Percentiles rank a stretch among this genome's conserved stretches.
Evolutionary conservation across 345 rosid species (phyloP).

Genomic region (Boechera stricta): DNA sequence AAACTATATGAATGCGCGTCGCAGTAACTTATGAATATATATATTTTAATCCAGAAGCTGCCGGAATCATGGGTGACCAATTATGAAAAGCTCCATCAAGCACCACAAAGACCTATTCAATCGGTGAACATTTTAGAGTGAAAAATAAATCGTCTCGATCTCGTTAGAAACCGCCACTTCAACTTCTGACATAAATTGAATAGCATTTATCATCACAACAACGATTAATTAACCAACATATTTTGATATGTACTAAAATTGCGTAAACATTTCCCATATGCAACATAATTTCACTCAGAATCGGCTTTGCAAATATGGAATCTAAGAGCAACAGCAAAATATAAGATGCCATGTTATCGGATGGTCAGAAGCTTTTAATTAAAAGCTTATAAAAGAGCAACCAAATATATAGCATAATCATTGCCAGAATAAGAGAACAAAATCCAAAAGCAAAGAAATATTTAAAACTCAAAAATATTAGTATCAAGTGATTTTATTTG

Average conservation of each 20-base stretch:
- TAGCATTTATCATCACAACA: background rate
- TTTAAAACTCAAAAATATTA: background rate
- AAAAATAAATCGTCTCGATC: background rate
- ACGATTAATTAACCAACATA: background rate
- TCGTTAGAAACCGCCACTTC: background rate
- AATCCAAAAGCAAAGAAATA: slow-evolving; percentile 3
- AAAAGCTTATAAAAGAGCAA: slow-evolving; percentile 2
- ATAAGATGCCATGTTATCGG: background rate
- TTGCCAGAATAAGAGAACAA: slow-evolving; percentile 6
- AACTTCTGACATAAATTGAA: background rate
- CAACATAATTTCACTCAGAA: background rate
- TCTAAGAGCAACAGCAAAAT: background rate
- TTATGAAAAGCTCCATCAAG: no score
- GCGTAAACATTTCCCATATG: background rate
- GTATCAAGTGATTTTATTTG: slow-evolving; percentile 20
- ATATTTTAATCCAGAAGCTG: no score
- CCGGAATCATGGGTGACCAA: no score
- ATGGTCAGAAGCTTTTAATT: background rate
- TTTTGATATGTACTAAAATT: background rate
- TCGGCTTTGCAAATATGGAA: background rate
- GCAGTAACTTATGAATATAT: background rate
- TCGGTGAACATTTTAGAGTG: background rate
- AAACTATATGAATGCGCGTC: background rate
- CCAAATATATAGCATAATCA: background rate
- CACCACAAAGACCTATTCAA: no score